Conservation (phyloP, 2,329 filamentous ascomycete species). For the Talaromyces sp. region DNA sequence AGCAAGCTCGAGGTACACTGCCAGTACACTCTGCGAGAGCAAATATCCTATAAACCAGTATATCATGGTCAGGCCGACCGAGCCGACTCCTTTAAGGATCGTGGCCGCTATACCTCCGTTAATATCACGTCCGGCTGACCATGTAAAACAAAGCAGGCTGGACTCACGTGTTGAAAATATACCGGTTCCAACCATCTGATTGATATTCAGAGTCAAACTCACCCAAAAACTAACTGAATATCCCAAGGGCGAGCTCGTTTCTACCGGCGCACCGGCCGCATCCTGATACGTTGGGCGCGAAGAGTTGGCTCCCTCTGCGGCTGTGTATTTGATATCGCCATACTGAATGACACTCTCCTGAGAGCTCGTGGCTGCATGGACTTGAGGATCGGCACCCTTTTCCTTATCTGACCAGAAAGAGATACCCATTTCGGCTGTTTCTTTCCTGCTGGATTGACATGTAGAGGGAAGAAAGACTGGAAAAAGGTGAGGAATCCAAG, state of each 20-base stretch:
- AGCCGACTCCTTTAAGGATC: conserved; percentile 58
- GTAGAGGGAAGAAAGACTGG: not conserved
- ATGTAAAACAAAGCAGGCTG: not conserved
- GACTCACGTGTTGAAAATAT: conserved; percentile 61
- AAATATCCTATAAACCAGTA: conserved; percentile 63
- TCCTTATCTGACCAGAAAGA: conserved; percentile 7
- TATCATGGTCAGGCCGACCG: conserved; percentile 58
- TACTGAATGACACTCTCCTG: conserved; percentile 7
- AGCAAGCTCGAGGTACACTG: conserved; percentile 60
- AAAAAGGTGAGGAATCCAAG: not conserved
- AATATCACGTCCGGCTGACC: not conserved
- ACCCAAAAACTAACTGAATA: conserved; percentile 55
- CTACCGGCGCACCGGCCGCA: conserved; percentile 58
- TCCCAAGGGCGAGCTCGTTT: conserved; percentile 55
- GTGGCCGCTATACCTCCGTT: conserved; percentile 44
- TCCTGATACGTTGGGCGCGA: conserved; percentile 42
- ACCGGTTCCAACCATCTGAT: conserved; percentile 60
- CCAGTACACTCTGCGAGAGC: conserved; percentile 52
- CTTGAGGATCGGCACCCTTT: conserved; percentile 1
- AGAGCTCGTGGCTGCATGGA: not conserved
- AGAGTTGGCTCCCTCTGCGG: conserved; percentile 9
- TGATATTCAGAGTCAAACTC: conserved; percentile 58
- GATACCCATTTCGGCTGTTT: conserved; percentile 1
- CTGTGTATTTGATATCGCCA: conserved; percentile 9
- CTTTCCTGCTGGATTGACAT: not conserved